Evolutionary conservation across 2,329 filamentous ascomycete species (phyloP), one percentile per base, ranked within the genome.

Genomic region (Helotiales sp.): DNA sequence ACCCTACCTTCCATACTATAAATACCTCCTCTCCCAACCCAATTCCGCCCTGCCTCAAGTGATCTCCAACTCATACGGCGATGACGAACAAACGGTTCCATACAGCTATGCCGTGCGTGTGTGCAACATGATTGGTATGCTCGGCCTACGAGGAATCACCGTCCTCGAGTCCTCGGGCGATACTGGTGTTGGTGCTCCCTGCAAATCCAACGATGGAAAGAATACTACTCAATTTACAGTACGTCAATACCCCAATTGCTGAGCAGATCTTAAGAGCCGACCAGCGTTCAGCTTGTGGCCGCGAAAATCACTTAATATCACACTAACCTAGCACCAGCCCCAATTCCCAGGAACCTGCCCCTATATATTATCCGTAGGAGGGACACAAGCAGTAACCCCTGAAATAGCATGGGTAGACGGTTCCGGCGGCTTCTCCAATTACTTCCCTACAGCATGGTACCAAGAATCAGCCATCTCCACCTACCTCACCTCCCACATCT

Each of bases 61-160:
- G 1, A 75, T 86, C 19, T 80, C 79, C 40, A 78, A 83, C 22
- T 83, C 80, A 12, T 86, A 86, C 66, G 80, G 77, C 19, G 83
- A 86, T 63, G 78, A 84, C 59, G 83, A 86, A 71, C 74, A 82
- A 48, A 77, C 78, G 0, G 81, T 86, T 0, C 82, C 82, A 6
- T 63, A 64, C 10, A 69, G 74, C 0, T 86, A 85, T 61, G 83
- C 83, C 0, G 66, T 73, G 46, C 76, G 77, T 27, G 81, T 83
- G 3, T 86, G 83, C 69, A 71, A 77, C 52, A 68, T 81, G 62
- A 78, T 85, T 52, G 80, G 79, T 13, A 73, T 81, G 55, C 73
- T 85, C 5, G 73, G 81, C 5, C 76, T 75, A 9, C 78, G 83
- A 5, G 83, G 82, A 22, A 79, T 79, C 2, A 76, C 80, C 0